Conservation (phyloP, 805 yeast species). For the Suhomyces sp. region DNA sequence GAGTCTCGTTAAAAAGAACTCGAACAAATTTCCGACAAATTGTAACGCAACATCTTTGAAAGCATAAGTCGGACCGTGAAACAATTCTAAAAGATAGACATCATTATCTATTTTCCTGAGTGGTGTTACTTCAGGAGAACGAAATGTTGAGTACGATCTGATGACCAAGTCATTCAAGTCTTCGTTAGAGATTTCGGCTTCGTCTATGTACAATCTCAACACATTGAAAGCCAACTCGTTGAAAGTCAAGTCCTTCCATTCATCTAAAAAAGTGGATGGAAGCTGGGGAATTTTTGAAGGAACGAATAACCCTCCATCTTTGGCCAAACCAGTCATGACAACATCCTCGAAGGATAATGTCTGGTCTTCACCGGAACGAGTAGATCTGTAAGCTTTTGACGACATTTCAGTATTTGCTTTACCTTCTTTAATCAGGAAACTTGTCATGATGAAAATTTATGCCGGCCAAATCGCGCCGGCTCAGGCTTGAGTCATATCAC, state of each 20-base stretch:
- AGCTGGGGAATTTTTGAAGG: constrained; percentile 80
- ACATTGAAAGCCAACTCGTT: constrained; percentile 86
- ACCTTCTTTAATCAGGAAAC: neutral
- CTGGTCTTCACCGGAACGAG: constrained; percentile 59
- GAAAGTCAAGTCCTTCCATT: constrained; percentile 77
- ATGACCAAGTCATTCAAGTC: constrained; percentile 65
- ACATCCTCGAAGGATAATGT: constrained; percentile 74
- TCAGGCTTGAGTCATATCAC: constrained; percentile 6
- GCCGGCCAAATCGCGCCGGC: constrained; percentile 5
- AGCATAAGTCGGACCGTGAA: constrained; percentile 99
- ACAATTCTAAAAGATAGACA: constrained; percentile 80
- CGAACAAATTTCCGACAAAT: constrained; percentile 95
- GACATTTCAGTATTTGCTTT: constrained; percentile 27
- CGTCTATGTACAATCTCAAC: constrained; percentile 72
- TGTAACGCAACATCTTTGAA: constrained; percentile 98
- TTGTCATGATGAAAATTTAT: constrained; percentile 6
- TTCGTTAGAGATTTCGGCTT: constrained; percentile 66
- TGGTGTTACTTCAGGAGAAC: constrained; percentile 88
- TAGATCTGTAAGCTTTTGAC: constrained; percentile 72
- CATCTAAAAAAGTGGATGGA: constrained; percentile 50
- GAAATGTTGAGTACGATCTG: constrained; percentile 86
- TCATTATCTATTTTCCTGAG: constrained; percentile 58
- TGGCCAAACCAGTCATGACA: constrained; percentile 86
- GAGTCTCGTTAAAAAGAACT: constrained; percentile 78
- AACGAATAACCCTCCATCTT: constrained; percentile 93